A percentile compares a stretch with the other conserved stretches of the same genome.
Conservation (phyloP, 2,329 filamentous ascomycete species). For the Verruconis gallopava region DNA sequence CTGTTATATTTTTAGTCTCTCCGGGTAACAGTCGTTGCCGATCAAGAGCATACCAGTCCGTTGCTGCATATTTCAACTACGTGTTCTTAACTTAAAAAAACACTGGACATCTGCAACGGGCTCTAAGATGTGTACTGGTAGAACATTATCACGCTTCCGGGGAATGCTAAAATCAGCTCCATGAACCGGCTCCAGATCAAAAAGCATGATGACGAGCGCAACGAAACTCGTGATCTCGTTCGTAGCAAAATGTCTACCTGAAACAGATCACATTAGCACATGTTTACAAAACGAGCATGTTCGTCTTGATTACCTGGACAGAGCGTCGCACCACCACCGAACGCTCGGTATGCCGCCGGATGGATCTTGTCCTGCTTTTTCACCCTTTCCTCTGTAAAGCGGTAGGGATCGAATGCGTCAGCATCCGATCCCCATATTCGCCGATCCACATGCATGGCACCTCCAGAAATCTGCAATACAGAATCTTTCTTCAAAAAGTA, state of each 20-base stretch:
- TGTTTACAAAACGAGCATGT: not conserved
- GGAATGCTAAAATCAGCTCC: not conserved
- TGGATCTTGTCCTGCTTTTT: not conserved
- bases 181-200: not conserved
- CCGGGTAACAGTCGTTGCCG: too few relatives aligned
- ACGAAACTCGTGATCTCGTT: not conserved
- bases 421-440: slow-evolving; percentile 34
- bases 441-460: slow-evolving; percentile 29
- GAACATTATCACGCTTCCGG: not conserved
- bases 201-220: not conserved
- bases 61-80: too few relatives aligned
- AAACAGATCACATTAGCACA: not conserved
- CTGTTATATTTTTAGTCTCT: too few relatives aligned
- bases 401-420: slow-evolving; percentile 27
- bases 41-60: too few relatives aligned
- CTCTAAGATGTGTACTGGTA: not conserved
- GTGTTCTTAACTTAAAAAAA: too few relatives aligned
- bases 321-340: not conserved
- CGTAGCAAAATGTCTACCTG: not conserved
- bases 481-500: slow-evolving; percentile 32
- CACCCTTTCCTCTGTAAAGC: slow-evolving; percentile 21
- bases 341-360: not conserved
- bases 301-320: not conserved
- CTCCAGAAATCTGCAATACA: slow-evolving; percentile 33
- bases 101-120: not conserved